Evolutionary conservation across 2,329 filamentous ascomycete genomes (phyloP).

Genomic region (Phoma sp.): DNA sequence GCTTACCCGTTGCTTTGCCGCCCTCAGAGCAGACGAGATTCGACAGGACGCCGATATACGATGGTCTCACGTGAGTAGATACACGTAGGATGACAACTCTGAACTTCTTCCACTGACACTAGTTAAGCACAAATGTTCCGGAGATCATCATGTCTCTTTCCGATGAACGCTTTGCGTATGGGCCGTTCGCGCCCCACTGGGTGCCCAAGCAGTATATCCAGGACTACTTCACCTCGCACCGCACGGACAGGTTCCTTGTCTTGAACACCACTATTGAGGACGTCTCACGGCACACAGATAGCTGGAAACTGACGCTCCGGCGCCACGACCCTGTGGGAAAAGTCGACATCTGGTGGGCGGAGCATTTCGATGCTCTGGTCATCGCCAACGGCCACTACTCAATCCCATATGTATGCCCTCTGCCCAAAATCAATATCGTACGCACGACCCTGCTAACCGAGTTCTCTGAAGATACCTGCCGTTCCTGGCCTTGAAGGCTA

Average conservation of each 20-base stretch:
- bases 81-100: not conserved
- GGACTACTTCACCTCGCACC: slow-evolving; percentile 60
- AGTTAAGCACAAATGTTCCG: slow-evolving; percentile 60
- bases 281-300: slow-evolving; percentile 43
- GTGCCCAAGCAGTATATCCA: slow-evolving; percentile 57
- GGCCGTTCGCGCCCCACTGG: slow-evolving; percentile 62
- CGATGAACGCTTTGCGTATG: slow-evolving; percentile 60
- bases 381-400: slow-evolving; percentile 45
- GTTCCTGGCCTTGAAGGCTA: slow-evolving; percentile 60
- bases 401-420: slow-evolving; percentile 47
- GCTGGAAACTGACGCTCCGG: slow-evolving; percentile 58
- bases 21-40: slow-evolving; percentile 57
- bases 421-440: too few relatives aligned
- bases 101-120: slow-evolving; percentile 4
- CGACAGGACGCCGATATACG: slow-evolving; percentile 58
- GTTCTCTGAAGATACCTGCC: slow-evolving; percentile 49
- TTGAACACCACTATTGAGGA: slow-evolving; percentile 62
- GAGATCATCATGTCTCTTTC: slow-evolving; percentile 64
- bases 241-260: slow-evolving; percentile 54
- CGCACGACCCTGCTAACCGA: not conserved
- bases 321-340: slow-evolving; percentile 52
- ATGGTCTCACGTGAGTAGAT: slow-evolving; percentile 55
- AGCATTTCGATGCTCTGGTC: slow-evolving; percentile 52
- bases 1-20: slow-evolving; percentile 4
- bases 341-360: slow-evolving; percentile 62